These are phyloP conservation scores for Psophocarpus tetragonolobus DNA, from an alignment of 306 rosid species.

Conservation along the genomic window DNA sequence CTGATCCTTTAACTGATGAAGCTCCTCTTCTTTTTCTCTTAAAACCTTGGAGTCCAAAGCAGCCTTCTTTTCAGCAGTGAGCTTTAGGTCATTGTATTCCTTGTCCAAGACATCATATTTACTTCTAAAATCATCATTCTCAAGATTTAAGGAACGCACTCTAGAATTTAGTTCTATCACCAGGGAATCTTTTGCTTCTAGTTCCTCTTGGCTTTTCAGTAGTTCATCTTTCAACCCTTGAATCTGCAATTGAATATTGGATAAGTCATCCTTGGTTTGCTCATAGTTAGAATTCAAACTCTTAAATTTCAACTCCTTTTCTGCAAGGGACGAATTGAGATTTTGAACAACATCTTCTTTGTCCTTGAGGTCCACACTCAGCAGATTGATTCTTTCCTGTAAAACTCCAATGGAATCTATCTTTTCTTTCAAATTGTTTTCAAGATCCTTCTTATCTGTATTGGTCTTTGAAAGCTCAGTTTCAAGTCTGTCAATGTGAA, in stretches of 20 bases:
- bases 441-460: conserved; percentile 53
- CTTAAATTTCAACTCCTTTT: conserved; percentile 66
- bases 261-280: conserved; percentile 56
- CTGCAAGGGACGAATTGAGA: conserved; percentile 66
- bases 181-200: conserved; percentile 52
- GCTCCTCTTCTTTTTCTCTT: conserved; percentile 63
- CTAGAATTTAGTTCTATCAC: conserved; percentile 58
- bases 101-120: conserved; percentile 47
- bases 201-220: conserved; percentile 52
- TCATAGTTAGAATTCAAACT: conserved; percentile 51
- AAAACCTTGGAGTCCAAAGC: conserved; percentile 58
- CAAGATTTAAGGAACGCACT: conserved; percentile 49
- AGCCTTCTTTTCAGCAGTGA: conserved; percentile 57
- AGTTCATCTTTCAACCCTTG: conserved; percentile 62
- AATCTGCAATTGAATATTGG: conserved; percentile 50
- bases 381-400: conserved; percentile 51
- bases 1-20: conserved; percentile 56
- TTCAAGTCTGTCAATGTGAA: conserved; percentile 48
- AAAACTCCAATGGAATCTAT: conserved; percentile 30
- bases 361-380: conserved; percentile 57
- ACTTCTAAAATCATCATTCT: conserved; percentile 49
- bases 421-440: conserved; percentile 36
- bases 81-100: conserved; percentile 57
- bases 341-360: conserved; percentile 53
- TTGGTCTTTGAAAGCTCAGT: conserved; percentile 34